A percentile compares a stretch with the other conserved stretches of the same genome.
phyloP scores from a whole-genome alignment of 2,329 filamentous ascomycete species.

The Penicillium psychrosexuale region DNA sequence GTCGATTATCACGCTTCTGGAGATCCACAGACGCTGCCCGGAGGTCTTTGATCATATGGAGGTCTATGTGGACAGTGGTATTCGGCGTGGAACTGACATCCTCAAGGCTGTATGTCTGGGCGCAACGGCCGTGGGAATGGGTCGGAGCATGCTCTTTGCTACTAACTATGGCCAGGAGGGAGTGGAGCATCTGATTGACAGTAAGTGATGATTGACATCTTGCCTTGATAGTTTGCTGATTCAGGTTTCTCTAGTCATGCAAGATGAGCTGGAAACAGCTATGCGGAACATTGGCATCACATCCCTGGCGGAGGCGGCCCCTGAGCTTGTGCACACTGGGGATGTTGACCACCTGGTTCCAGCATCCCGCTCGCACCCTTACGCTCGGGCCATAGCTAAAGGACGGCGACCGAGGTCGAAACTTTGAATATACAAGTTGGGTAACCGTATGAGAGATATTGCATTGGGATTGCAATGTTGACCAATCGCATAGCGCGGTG shows the following conservation, averaged over 20 bases:
- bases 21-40: constrained; percentile 51
- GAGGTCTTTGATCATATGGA: constrained; percentile 52
- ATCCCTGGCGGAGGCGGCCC: constrained; percentile 42
- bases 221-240: background rate
- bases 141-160: constrained; percentile 53
- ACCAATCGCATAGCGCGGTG: background rate
- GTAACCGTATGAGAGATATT: background rate
- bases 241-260: constrained; percentile 35
- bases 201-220: constrained; percentile 41
- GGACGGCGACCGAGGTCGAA: constrained; percentile 26
- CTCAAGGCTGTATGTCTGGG: constrained; percentile 55
- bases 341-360: constrained; percentile 53
- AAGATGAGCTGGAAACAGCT: constrained; percentile 48
- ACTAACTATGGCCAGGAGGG: constrained; percentile 55
- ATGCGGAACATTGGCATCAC: constrained; percentile 50
- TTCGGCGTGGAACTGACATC: constrained; percentile 54
- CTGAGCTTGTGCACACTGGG: constrained; percentile 46
- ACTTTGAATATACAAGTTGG: constrained; percentile 21
- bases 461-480: background rate
- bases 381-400: constrained; percentile 38
- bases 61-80: constrained; percentile 54
- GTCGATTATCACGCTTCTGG: constrained; percentile 51
- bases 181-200: constrained; percentile 54
- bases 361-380: constrained; percentile 39
- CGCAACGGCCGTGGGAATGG: constrained; percentile 54